phyloP scores from a whole-genome alignment of 2,329 filamentous ascomycete species.

The Beauveria sp. region DNA sequence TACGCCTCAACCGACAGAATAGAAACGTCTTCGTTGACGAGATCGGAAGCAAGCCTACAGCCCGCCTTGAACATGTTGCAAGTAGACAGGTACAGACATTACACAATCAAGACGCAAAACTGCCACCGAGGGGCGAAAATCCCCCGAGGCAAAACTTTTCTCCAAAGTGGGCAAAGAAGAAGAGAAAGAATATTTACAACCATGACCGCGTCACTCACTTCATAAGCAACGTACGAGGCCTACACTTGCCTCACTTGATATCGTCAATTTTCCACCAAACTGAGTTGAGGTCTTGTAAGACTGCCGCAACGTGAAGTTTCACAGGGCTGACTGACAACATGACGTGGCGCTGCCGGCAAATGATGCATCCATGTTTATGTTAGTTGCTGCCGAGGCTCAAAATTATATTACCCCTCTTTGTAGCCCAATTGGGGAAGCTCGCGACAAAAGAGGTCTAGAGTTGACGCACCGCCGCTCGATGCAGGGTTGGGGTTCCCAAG shows the following conservation, averaged over 20 bases:
- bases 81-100: no score
- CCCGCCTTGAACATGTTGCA: no score
- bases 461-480: background rate
- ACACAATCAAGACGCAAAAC: no score
- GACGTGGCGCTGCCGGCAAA: conserved; percentile 1
- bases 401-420: background rate
- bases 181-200: background rate
- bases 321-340: conserved; percentile 1
- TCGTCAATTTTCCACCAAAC: background rate
- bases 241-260: background rate
- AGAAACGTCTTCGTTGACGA: no score
- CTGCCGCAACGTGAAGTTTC: background rate
- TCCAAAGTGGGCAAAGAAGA: background rate
- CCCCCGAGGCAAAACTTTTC: no score
- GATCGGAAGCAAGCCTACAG: no score
- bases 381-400: background rate
- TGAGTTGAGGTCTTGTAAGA: background rate
- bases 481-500: background rate
- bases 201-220: background rate
- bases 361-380: background rate
- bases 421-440: background rate
- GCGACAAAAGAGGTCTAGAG: background rate
- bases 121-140: no score
- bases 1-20: no score
- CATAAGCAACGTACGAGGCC: background rate